phyloP scores from a whole-genome alignment of 805 yeast species.

The Ogataea kodamae region DNA sequence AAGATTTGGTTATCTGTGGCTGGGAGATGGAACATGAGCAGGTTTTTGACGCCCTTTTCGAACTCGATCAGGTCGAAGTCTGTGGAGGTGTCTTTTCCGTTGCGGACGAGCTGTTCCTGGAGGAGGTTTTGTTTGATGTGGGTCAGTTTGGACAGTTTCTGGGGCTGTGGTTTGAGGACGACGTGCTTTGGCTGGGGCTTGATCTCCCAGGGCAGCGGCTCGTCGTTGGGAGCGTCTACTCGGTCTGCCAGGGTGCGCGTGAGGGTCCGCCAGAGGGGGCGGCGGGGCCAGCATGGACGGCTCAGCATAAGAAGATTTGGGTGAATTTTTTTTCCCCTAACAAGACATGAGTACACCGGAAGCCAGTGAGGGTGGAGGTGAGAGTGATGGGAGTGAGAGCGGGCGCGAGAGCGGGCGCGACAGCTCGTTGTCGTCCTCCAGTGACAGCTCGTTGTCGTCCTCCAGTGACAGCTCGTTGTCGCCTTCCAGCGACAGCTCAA shows the following conservation, averaged over 20 bases:
- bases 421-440: no score
- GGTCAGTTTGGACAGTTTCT: conserved; percentile 21
- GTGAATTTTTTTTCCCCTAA: no score
- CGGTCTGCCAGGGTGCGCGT: conserved; percentile 2
- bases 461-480: no score
- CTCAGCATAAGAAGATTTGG: no score
- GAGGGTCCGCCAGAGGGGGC: no score
- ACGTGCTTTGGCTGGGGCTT: conserved; percentile 15
- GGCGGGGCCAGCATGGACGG: no score
- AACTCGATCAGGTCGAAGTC: conserved; percentile 26
- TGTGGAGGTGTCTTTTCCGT: conserved; percentile 1
- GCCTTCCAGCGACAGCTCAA: no score
- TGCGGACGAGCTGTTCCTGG: conserved; percentile 3
- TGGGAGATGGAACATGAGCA: conserved; percentile 29
- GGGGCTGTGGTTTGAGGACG: conserved; percentile 27
- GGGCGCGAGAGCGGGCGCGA: no score
- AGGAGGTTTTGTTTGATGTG: conserved; percentile 13
- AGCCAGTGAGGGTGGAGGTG: not conserved
- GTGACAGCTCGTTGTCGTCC: no score
- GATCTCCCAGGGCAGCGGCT: conserved; percentile 15
- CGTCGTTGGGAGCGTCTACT: conserved; percentile 3
- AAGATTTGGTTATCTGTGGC: conserved; percentile 25
- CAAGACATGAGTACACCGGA: no score
- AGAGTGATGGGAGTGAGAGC: no score
- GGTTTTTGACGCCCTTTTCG: conserved; percentile 27